phyloP scores from a whole-genome alignment of 305 asterid genomes.

The Striga hermonthica region DNA sequence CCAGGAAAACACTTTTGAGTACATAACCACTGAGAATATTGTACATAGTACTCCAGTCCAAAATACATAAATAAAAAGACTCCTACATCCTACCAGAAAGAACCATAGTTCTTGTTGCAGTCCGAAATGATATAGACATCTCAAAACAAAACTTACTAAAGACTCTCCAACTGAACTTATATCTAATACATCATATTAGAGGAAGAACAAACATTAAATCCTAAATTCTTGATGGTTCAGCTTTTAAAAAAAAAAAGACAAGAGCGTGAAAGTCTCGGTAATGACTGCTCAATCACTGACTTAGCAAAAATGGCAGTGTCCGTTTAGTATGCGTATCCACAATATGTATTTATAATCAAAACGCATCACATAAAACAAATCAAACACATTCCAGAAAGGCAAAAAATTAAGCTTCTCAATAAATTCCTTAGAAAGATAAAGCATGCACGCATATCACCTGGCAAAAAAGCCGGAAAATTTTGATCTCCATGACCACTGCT shows the following conservation, averaged over 20 bases:
- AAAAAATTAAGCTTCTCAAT: neutral
- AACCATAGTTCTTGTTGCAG: neutral
- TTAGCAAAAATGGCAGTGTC: neutral
- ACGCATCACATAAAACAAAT: neutral
- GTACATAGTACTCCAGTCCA: neutral
- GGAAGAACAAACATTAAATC: neutral
- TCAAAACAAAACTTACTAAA: neutral
- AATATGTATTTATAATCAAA: neutral
- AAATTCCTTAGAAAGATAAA: slow-evolving; percentile 21
- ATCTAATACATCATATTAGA: neutral
- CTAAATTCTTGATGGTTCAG: neutral
- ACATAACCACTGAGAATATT: neutral
- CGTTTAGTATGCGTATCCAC: neutral
- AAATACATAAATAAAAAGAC: neutral
- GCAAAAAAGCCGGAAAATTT: slow-evolving; percentile 73
- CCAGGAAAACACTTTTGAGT: neutral
- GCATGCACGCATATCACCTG: slow-evolving; percentile 38
- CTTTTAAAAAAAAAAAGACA: neutral
- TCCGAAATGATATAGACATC: neutral
- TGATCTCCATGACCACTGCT: slow-evolving; percentile 53
- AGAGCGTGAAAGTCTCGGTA: neutral
- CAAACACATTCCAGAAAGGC: neutral
- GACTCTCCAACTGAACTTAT: neutral
- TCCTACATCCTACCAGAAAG: too few species aligned
- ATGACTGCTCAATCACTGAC: neutral